Evolutionary conservation across 345 rosid genomes (phyloP), one percentile per base, ranked within the genome.

Genomic region (Raphanus sativus): DNA sequence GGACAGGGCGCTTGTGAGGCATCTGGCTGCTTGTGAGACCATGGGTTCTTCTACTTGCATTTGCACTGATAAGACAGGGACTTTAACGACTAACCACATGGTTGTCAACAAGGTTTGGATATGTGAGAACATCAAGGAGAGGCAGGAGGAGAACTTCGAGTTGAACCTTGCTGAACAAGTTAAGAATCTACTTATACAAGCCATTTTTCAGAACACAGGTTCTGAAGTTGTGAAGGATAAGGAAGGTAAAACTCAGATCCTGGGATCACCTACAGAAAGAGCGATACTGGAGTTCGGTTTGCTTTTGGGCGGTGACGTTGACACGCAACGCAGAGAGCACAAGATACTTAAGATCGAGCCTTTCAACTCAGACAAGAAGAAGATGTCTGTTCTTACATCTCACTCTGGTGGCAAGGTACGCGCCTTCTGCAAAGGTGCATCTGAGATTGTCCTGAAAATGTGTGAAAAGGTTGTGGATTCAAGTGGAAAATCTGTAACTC

Each of bases 21-120:
- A 86, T 71, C 92, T 94, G n/a, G 87, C 98, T 75, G 98, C 98
- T 17, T 94, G 98, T 80, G 98, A 94, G 86, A 94, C 97, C 4
- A 92, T 94, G 98, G 98, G 98, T 67, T 92, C 97, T 75, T 90
- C 90, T 55, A 90, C 83, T 36, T 88, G 93, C 83, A 94, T 94
- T 65, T 94, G 98, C 84, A 94, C 97, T 0, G 98, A 94, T 78
- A 94, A 94, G 80, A 94, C 98, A 10, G 98, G 98, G 66, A 94
- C 97, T 24, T 84, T 92, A 76, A 94, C 98, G 33, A 92, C 98
- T 34, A 94, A 92, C 81, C 92, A 88, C 85, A 94, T 94, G 98
- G 88, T 88, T 29, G 97, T 94, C 64, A 85, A 83, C 60, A 94
- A 90, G 75, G 81, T 87, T 73, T 94, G 98, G 97, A 83, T 87